These are phyloP conservation scores for Calonectria honghensis DNA, from an alignment of 2,329 filamentous ascomycete species.

Conservation along the genomic window DNA sequence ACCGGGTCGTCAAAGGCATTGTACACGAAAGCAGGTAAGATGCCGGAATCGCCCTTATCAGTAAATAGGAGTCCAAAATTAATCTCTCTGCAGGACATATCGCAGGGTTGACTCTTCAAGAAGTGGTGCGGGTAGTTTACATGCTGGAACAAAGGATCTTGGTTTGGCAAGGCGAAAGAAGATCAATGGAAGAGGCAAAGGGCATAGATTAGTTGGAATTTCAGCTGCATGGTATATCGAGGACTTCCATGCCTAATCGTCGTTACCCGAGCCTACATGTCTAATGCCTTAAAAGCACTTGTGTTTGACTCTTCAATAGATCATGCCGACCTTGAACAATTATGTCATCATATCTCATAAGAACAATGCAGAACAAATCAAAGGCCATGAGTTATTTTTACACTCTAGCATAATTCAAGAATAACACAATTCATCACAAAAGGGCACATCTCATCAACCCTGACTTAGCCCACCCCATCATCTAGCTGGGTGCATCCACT, in stretches of 20 bases:
- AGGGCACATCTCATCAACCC: background rate
- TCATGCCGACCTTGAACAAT: background rate
- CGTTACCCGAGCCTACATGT: background rate
- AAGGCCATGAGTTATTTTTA: background rate
- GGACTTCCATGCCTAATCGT: background rate
- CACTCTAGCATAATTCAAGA: background rate
- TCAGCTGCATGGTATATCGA: background rate
- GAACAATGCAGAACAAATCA: background rate
- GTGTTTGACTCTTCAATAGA: background rate
- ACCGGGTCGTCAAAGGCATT: conserved; percentile 56
- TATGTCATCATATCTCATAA: background rate
- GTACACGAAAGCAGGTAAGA: conserved; percentile 59
- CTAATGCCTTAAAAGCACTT: background rate
- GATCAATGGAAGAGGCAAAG: conserved; percentile 2
- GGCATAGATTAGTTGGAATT: background rate
- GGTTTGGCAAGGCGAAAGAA: conserved; percentile 57
- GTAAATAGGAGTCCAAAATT: conserved; percentile 27
- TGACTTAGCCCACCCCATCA: background rate
- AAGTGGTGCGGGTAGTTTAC: conserved; percentile 61
- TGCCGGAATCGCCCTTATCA: background rate
- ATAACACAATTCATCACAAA: background rate
- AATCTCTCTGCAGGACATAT: conserved; percentile 52
- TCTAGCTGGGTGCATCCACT: background rate
- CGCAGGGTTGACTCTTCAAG: conserved; percentile 60
- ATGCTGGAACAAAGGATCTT: conserved; percentile 62